Conservation (phyloP, 345 rosid species). For the Gossypium arboreum region DNA sequence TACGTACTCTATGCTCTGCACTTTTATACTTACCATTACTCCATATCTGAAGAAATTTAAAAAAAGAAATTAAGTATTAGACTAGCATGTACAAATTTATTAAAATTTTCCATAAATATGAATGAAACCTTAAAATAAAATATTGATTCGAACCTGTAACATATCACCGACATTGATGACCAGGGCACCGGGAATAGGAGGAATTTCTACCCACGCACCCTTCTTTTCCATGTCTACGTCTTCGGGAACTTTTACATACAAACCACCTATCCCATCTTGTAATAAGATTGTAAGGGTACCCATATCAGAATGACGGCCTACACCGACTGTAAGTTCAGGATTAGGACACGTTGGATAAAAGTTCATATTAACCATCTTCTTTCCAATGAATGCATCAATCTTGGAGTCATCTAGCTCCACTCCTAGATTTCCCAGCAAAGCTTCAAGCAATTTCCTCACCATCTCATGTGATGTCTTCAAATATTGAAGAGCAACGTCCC, state of each 20-base stretch:
- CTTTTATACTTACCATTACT: not conserved
- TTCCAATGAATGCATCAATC: constrained; percentile 34
- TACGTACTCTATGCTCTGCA: not conserved
- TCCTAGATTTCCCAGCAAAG: constrained; percentile 41
- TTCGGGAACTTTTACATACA: constrained; percentile 43
- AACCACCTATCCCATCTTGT: constrained; percentile 59
- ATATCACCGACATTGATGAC: constrained; percentile 31
- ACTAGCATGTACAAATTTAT: no score
- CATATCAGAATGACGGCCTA: constrained; percentile 57
- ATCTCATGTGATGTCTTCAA: constrained; percentile 30
- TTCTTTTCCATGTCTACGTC: not conserved
- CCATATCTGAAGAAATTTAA: no score
- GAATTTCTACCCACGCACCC: constrained; percentile 38
- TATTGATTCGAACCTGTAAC: no score
- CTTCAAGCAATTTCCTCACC: constrained; percentile 37
- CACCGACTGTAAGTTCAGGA: constrained; percentile 53
- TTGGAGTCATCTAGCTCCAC: constrained; percentile 32
- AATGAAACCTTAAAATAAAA: no score
- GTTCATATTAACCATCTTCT: constrained; percentile 55
- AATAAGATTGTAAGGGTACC: constrained; percentile 45
- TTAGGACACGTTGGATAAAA: constrained; percentile 54
- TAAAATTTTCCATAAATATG: no score
- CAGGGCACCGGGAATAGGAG: constrained; percentile 33
- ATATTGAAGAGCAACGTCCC: not conserved
- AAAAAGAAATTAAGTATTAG: no score